Evolutionary conservation across 192 early-diverging fungal species (phyloP).

Genomic region (Radiomyces spectabilis): DNA sequence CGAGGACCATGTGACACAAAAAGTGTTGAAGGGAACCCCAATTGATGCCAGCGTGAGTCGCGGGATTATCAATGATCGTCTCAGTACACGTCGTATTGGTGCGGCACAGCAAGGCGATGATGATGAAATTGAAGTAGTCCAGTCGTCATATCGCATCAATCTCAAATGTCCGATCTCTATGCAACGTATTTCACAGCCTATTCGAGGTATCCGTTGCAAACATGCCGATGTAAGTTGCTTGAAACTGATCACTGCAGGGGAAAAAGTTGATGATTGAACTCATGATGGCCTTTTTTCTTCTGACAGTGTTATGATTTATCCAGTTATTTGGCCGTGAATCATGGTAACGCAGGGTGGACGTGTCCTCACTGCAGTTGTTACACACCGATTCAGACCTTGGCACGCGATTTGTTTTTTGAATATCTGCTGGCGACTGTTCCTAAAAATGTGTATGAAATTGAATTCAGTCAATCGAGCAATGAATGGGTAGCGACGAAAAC

Average conservation of each 20-base stretch:
- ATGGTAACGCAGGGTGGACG: constrained; percentile 1
- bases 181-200: background rate
- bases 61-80: no score
- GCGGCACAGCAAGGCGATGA: background rate
- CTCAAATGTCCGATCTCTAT: constrained; percentile 15
- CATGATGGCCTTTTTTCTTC: background rate
- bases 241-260: background rate
- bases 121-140: constrained; percentile 10
- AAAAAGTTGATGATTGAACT: background rate
- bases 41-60: no score
- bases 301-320: constrained; percentile 14
- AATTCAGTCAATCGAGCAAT: background rate
- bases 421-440: background rate
- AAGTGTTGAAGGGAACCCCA: no score
- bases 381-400: background rate
- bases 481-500: background rate
- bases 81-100: no score
- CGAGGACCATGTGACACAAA: background rate
- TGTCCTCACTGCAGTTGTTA: constrained; percentile 18
- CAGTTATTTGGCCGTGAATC: constrained; percentile 5
- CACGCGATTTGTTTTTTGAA: constrained; percentile 6
- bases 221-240: constrained; percentile 14
- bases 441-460: constrained; percentile 6
- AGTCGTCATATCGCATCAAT: constrained; percentile 1
- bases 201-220: constrained; percentile 10